A percentile compares a stretch with the other conserved stretches of the same genome.
Conservation (phyloP, 2,329 filamentous ascomycete genomes). For the Colletotrichum theobromicola region DNA sequence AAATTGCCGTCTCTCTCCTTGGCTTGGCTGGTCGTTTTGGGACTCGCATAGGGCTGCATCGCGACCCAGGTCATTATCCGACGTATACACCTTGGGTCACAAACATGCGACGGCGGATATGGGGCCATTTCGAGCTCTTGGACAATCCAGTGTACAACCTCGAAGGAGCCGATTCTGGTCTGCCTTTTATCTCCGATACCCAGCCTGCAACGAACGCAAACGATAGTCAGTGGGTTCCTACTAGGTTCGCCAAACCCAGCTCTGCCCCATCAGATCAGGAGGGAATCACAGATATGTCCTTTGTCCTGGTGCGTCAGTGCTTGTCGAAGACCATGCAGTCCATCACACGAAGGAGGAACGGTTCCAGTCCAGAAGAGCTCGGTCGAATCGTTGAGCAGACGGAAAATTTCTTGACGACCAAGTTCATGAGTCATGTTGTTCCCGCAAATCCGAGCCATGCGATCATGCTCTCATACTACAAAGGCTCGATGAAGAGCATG, state of each 20-base stretch:
- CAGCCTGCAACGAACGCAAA: constrained; percentile 19
- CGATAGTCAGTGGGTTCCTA: constrained; percentile 23
- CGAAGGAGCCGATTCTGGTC: constrained; percentile 22
- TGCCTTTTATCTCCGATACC: constrained; percentile 16
- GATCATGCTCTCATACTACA: not conserved
- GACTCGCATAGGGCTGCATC: constrained; percentile 7
- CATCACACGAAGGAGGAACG: not conserved
- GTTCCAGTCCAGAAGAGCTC: not conserved
- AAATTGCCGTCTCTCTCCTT: constrained; percentile 1
- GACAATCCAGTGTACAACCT: constrained; percentile 23
- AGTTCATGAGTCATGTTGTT: constrained; percentile 13
- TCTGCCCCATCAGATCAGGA: constrained; percentile 18
- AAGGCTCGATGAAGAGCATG: not conserved
- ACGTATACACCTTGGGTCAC: constrained; percentile 11
- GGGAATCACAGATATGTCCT: constrained; percentile 25
- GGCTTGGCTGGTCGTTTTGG: constrained; percentile 16
- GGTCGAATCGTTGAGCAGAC: constrained; percentile 7
- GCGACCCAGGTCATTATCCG: constrained; percentile 13
- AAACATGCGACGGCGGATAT: constrained; percentile 8
- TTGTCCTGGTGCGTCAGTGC: constrained; percentile 15
- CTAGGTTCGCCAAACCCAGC: constrained; percentile 19
- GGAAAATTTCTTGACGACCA: not conserved
- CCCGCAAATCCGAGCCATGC: not conserved
- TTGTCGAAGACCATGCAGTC: constrained; percentile 1
- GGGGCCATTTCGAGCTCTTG: constrained; percentile 19